Base-by-base conservation (phyloP, 2,329 filamentous ascomycete species). In the Pseudopyrenochaeta lycopersici region DNA sequence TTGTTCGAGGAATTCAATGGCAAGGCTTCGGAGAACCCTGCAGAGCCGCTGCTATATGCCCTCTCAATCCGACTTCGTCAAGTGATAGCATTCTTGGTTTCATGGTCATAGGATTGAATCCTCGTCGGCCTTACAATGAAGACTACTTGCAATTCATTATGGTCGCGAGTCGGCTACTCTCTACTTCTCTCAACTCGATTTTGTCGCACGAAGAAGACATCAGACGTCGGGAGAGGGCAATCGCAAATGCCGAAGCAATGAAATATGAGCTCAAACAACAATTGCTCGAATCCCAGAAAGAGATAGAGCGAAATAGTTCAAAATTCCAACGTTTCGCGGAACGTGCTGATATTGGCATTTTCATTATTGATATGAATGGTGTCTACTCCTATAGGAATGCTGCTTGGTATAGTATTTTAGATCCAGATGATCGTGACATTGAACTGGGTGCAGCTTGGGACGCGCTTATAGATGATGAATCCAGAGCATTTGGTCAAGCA, bases 321-420 rank as follows among this genome's bases (percentile, higher is more conserved):
- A 68, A 68, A 23, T 79, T 80, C 40, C 68, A 74, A 17, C 62
- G 75, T 2, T 75, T 80, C 58, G 76, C 77, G 3, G 71, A 75
- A 31, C 62, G 72, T 4, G 65, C 74, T 6, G 76, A 77, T 3
- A 68, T 78, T 4, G 78, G 73, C 1, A 80, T 80, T 47, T 79
- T 76, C 47, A 72, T 75, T 32, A 66, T 76, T 30, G 67, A 70
- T 15, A 51, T 67, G 5, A 50, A 67, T 17, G 77, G 78, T 1
- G 60, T 57, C 7, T 73, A 75, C 11, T 62, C 75, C 0, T 78
- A 79, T 50, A 64, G 74, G 2, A 80, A 80, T 33, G 68, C 78
- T 32, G 65, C 70, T 1, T 80, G 77, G 66, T 71, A 52, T 32
- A 66, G 72, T 2, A 72, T 78, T 35, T 64, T 77, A 4, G 46